Percentiles rank a stretch among this genome's conserved stretches.
Evolutionary conservation across 345 rosid species (phyloP).

Genomic region (Raphanus raphanistrum): DNA sequence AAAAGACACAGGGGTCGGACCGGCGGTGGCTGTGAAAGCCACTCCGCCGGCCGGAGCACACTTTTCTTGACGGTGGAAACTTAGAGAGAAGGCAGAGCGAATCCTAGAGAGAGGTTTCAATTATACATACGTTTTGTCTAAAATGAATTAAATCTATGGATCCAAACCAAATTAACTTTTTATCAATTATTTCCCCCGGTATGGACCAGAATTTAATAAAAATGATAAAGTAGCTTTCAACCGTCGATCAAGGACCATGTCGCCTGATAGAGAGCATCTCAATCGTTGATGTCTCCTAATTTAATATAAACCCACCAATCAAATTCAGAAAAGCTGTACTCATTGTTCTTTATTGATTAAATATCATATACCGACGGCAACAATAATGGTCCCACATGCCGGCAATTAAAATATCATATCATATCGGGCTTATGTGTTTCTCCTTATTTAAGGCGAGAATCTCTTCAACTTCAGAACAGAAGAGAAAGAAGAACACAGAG

Average conservation of each 20-base stretch:
- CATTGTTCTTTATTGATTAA: constrained; percentile 21
- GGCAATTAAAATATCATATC: constrained; percentile 2
- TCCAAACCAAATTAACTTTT: background rate
- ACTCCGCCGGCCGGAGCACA: too few species aligned
- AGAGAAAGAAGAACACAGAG: background rate
- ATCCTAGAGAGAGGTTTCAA: too few species aligned
- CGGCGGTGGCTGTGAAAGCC: too few species aligned
- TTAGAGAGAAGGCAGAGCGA: too few species aligned
- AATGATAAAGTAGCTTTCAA: constrained; percentile 28
- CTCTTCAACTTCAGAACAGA: background rate
- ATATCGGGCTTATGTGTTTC: background rate
- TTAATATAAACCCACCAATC: constrained; percentile 22
- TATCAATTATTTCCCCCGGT: background rate
- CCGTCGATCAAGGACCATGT: constrained; percentile 38
- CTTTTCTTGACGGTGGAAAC: too few species aligned
- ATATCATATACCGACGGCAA: constrained; percentile 31
- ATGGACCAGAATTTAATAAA: constrained; percentile 16
- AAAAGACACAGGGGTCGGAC: too few species aligned
- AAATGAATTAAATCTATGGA: constrained; percentile 12
- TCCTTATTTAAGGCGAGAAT: constrained; percentile 15
- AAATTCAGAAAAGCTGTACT: constrained; percentile 21
- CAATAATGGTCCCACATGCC: constrained; percentile 42
- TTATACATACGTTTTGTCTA: too few species aligned
- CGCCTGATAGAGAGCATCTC: constrained; percentile 39
- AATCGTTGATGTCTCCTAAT: constrained; percentile 39